phyloP scores from a whole-genome alignment of 192 early-diverging fungal genomes.

The Coemansia sp. region DNA sequence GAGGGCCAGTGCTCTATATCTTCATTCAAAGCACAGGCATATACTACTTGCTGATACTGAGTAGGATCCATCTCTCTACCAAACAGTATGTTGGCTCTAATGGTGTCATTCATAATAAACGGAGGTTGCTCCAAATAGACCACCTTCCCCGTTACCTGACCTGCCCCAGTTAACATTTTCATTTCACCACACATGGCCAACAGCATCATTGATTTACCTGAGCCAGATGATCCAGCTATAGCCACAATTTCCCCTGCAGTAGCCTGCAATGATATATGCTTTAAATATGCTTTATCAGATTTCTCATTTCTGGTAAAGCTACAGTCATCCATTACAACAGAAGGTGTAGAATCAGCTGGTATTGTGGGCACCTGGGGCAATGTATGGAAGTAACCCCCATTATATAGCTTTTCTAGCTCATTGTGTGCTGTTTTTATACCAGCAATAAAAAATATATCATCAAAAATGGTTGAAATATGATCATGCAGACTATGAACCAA shows the following conservation, averaged over 20 bases:
- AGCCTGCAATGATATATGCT: slow-evolving; percentile 4
- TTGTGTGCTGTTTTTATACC: no score
- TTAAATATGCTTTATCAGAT: slow-evolving; percentile 11
- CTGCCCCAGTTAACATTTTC: slow-evolving; percentile 65
- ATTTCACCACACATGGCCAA: slow-evolving; percentile 69
- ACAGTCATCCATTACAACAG: not conserved
- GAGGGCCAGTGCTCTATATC: slow-evolving; percentile 19
- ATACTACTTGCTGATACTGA: slow-evolving; percentile 19
- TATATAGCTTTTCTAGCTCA: not conserved
- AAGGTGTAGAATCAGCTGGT: slow-evolving; percentile 12
- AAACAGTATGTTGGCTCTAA: slow-evolving; percentile 47
- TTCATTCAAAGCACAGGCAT: slow-evolving; percentile 22
- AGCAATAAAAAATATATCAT: not conserved
- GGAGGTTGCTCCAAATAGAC: slow-evolving; percentile 38
- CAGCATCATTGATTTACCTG: slow-evolving; percentile 59
- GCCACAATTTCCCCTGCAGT: slow-evolving; percentile 32
- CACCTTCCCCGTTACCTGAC: slow-evolving; percentile 62
- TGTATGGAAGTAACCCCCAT: not conserved
- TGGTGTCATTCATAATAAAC: slow-evolving; percentile 39
- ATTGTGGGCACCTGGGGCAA: not conserved
- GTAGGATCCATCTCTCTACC: slow-evolving; percentile 13
- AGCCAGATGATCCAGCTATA: slow-evolving; percentile 57
- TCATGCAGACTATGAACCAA: not conserved
- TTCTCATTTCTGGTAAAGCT: slow-evolving; percentile 10
- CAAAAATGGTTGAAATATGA: not conserved